Evolutionary conservation across 305 asterid species (phyloP).

Genomic region (Monarda citriodora): DNA sequence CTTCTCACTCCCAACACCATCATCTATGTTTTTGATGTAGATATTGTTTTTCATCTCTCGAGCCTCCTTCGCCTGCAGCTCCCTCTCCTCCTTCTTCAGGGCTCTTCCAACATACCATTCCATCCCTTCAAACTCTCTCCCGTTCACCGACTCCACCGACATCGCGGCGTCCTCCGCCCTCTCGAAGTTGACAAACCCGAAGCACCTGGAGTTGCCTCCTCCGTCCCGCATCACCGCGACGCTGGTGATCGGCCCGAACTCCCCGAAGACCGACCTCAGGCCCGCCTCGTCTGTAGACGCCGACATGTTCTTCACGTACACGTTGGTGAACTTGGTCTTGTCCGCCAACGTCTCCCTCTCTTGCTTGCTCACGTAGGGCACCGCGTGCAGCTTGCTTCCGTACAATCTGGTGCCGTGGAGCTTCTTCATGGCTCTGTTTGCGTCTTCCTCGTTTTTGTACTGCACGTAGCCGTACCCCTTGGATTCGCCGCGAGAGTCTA

Average conservation of each 20-base stretch:
- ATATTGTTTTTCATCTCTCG: slow-evolving; percentile 68
- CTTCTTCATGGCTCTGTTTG: slow-evolving; percentile 72
- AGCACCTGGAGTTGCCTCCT: slow-evolving; percentile 83
- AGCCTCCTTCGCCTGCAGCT: slow-evolving; percentile 59
- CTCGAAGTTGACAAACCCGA: slow-evolving; percentile 94
- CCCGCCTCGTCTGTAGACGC: slow-evolving; percentile 77
- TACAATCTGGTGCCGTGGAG: slow-evolving; percentile 79
- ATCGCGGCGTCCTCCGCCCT: slow-evolving; percentile 84
- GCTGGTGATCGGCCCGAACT: slow-evolving; percentile 72
- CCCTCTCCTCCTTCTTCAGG: slow-evolving; percentile 90
- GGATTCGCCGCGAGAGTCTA: slow-evolving; percentile 75
- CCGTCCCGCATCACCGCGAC: slow-evolving; percentile 82
- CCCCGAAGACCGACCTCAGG: slow-evolving; percentile 59
- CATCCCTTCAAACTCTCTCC: slow-evolving; percentile 53
- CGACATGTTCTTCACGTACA: slow-evolving; percentile 88
- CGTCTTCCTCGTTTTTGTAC: slow-evolving; percentile 68
- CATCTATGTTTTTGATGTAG: slow-evolving; percentile 82
- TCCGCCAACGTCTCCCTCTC: slow-evolving; percentile 45
- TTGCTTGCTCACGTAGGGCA: slow-evolving; percentile 84
- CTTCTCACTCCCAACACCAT: slow-evolving; percentile 66
- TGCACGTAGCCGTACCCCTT: slow-evolving; percentile 96
- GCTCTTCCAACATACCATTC: slow-evolving; percentile 96
- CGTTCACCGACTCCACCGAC: slow-evolving; percentile 80
- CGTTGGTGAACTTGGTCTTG: slow-evolving; percentile 65
- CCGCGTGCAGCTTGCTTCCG: slow-evolving; percentile 84